Base-by-base conservation (phyloP, 495 filamentous ascomycete species). In the Tuber borchii region DNA sequence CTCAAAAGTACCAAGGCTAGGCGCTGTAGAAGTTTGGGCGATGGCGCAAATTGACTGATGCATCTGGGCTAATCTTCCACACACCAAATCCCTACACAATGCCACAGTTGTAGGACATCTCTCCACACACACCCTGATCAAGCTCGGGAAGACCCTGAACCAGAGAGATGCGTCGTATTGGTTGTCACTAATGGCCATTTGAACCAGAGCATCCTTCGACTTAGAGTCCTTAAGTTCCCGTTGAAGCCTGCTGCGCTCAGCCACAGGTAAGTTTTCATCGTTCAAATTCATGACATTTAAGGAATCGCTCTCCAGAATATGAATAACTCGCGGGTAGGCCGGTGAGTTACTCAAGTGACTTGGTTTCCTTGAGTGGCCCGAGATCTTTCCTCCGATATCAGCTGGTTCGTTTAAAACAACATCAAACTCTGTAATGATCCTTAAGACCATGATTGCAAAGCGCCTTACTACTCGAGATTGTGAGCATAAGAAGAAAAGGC, bases 71-170 rank as follows among this genome's bases (percentile, higher is more conserved):
- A 97, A 90, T 69, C 95, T 89, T 75, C 92, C 91, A 83, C 95
- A 99, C 65, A 99, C 91, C 75, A 97, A 90, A 78, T 97, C 95
- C 72, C 95, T 88, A 22, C 93, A 93, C 40, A 97, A 88, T 0
- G 92, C 94, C 46, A 98, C 91, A 20, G 94, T 93, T 81, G 94
- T 92, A 1, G 93, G 92, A 81, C 95, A 97, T 69, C 91, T 90
- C 82, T 98, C 93, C 79, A 93, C 95, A 70, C 93, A 94, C 75
- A 96, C 91, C 8, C 93, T 90, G 65, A 98, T 91, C 43, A 99
- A 89, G 83, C 97, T 98, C 14, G 95, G 96, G 80, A 99, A 99
- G 14, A 97, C 90, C 82, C 97, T 97, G 82, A 95, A 94, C 95
- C 95, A 99, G 69, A 99, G 84, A 0, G 93, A 96, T 6, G 93